A percentile compares a stretch with the other conserved stretches of the same genome.
Evolutionary conservation across 768 basidiomycete species (phyloP).

Genomic region (Macrolepiota fuliginosa): DNA sequence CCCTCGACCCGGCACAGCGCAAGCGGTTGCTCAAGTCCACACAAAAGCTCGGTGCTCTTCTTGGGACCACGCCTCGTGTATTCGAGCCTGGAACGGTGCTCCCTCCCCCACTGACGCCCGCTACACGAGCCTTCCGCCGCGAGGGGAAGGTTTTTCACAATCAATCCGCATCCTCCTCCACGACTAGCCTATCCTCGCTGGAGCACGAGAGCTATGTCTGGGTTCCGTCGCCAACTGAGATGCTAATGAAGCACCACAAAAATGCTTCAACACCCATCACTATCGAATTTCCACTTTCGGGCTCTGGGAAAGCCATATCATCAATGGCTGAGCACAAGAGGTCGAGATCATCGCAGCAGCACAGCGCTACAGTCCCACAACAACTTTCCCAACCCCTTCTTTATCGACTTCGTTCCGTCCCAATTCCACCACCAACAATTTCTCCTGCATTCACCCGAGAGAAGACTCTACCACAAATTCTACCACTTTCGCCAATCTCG

Average conservation of each 20-base stretch:
- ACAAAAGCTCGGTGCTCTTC: conserved; percentile 51
- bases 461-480: background rate
- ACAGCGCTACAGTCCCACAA: conserved; percentile 11
- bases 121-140: conserved; percentile 12
- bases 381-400: conserved; percentile 27
- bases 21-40: conserved; percentile 55
- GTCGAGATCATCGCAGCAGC: background rate
- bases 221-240: conserved; percentile 12
- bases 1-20: conserved; percentile 43
- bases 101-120: conserved; percentile 13
- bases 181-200: conserved; percentile 15
- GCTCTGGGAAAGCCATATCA: background rate
- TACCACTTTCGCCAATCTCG: conserved; percentile 6
- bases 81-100: conserved; percentile 20
- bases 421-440: background rate
- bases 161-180: conserved; percentile 10
- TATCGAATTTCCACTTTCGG: conserved; percentile 19
- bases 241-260: background rate
- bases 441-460: background rate
- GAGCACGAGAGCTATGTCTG: conserved; percentile 14
- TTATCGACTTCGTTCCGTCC: conserved; percentile 22
- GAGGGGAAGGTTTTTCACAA: conserved; percentile 14
- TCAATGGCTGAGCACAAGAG: background rate
- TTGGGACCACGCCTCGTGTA: conserved; percentile 43
- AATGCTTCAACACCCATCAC: conserved; percentile 16